Evolutionary conservation across 2,329 filamentous ascomycete genomes (phyloP).

Genomic region (Didymella keratinophila): DNA sequence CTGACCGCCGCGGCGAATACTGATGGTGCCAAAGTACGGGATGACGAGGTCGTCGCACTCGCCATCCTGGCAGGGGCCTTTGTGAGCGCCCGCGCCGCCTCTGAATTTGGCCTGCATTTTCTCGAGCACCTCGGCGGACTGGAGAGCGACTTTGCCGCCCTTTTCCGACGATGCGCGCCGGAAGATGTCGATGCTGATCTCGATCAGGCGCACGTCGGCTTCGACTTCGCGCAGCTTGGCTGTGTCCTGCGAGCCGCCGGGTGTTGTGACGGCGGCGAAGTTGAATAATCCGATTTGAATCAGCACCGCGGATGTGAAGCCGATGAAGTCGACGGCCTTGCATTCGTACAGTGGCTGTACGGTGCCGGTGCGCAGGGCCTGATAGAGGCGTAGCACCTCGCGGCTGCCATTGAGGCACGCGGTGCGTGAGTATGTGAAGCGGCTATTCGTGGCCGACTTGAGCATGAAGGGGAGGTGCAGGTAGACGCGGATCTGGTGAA

Average conservation of each 20-base stretch:
- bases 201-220: constrained; percentile 48
- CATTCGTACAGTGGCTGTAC: constrained; percentile 55
- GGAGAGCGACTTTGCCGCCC: constrained; percentile 52
- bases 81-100: not conserved
- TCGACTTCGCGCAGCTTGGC: constrained; percentile 42
- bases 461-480: constrained; percentile 58
- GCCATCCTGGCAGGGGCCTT: constrained; percentile 8
- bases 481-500: constrained; percentile 56
- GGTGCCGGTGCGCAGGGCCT: constrained; percentile 46
- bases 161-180: constrained; percentile 51
- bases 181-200: constrained; percentile 54
- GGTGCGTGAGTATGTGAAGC: constrained; percentile 50
- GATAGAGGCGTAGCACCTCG: constrained; percentile 53
- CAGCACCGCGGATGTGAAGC: constrained; percentile 56
- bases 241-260: not conserved
- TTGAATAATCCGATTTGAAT: constrained; percentile 55
- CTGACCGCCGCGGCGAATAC: constrained; percentile 44
- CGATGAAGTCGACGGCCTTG: constrained; percentile 58
- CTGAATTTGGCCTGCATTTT: constrained; percentile 48
- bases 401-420: constrained; percentile 53
- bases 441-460: constrained; percentile 47
- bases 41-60: constrained; percentile 46
- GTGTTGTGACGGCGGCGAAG: constrained; percentile 31
- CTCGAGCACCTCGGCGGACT: constrained; percentile 50
- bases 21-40: constrained; percentile 54